phyloP scores from a whole-genome alignment of 495 filamentous ascomycete species.

The Penicillium samsonianum region DNA sequence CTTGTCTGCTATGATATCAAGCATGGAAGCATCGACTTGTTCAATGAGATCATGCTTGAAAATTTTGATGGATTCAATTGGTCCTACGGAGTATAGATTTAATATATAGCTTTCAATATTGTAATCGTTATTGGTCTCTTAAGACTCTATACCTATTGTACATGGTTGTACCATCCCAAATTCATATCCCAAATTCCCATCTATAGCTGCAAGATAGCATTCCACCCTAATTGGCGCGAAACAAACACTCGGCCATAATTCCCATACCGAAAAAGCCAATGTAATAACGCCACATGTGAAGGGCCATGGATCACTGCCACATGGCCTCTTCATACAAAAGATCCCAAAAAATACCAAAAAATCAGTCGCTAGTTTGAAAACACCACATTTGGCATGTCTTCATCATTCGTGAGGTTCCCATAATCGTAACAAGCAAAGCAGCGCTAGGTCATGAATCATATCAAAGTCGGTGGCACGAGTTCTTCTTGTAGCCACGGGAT shows the following conservation, averaged over 20 bases:
- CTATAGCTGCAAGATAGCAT: neutral
- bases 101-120: constrained; percentile 4
- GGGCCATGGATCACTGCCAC: constrained; percentile 9
- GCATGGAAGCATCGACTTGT: neutral
- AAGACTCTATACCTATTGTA: constrained; percentile 30
- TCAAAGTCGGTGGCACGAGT: constrained; percentile 12
- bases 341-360: constrained; percentile 16
- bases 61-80: neutral
- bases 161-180: constrained; percentile 17
- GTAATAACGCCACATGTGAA: constrained; percentile 10
- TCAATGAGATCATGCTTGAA: neutral
- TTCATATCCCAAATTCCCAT: constrained; percentile 9
- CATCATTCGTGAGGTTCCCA: constrained; percentile 37
- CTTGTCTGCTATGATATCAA: neutral
- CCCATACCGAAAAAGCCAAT: constrained; percentile 16
- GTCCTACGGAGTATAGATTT: no score
- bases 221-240: neutral
- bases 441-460: constrained; percentile 31
- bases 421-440: constrained; percentile 28
- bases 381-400: constrained; percentile 25
- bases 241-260: constrained; percentile 8
- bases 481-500: constrained; percentile 10
- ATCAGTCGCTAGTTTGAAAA: constrained; percentile 21
- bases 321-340: constrained; percentile 7
- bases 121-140: constrained; percentile 5